Conservation (phyloP, 2,329 filamentous ascomycete species). For the Fusarium sp. region DNA sequence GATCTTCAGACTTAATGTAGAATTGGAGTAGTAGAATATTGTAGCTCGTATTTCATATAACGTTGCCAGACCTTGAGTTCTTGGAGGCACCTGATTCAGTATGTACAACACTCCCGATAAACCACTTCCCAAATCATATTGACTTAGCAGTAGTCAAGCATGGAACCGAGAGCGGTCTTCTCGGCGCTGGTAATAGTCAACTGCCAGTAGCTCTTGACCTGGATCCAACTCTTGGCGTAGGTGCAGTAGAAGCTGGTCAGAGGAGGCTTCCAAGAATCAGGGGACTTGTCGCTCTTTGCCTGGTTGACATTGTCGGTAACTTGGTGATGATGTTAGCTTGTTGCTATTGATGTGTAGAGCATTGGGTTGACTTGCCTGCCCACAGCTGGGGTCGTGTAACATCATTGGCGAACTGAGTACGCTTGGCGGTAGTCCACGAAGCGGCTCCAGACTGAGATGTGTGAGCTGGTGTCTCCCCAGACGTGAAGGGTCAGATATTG, state of each 20-base stretch:
- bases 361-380: slow-evolving; percentile 53
- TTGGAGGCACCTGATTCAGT: not conserved
- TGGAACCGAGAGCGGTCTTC: slow-evolving; percentile 70
- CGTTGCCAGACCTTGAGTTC: not conserved
- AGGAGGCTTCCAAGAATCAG: slow-evolving; percentile 81
- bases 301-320: slow-evolving; percentile 83
- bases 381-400: slow-evolving; percentile 78
- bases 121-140: not conserved
- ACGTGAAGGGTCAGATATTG: not conserved
- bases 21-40: not conserved
- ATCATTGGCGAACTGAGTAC: slow-evolving; percentile 81
- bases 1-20: not conserved
- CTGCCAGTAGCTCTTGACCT: slow-evolving; percentile 78
- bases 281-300: slow-evolving; percentile 76
- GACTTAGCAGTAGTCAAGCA: slow-evolving; percentile 48
- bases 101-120: not conserved
- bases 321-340: not conserved
- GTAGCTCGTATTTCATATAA: not conserved
- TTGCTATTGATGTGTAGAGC: not conserved
- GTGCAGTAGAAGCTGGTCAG: slow-evolving; percentile 77
- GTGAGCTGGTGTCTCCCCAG: slow-evolving; percentile 10
- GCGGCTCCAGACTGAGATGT: slow-evolving; percentile 71
- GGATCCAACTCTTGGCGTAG: slow-evolving; percentile 80
- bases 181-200: slow-evolving; percentile 77
- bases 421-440: slow-evolving; percentile 74